Base-by-base conservation (phyloP, 1,284 basidiomycete species). In the Leccinum fuscescens region DNA sequence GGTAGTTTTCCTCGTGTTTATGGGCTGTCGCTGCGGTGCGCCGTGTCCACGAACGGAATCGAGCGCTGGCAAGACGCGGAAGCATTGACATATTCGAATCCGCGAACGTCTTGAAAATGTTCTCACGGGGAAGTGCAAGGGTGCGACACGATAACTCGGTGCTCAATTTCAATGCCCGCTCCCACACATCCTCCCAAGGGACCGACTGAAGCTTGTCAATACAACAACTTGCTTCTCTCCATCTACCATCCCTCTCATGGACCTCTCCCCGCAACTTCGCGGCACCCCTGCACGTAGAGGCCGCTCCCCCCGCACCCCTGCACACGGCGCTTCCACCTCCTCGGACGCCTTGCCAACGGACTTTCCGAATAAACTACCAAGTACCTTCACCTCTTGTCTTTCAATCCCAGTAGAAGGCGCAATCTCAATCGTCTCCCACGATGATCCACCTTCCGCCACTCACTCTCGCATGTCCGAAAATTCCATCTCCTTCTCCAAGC, bases 381-480 rank as follows among this genome's bases (percentile, higher is more conserved):
- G 75, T 62, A 79, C 80, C 3, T 79, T 84, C 67, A 81, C 78
- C 55, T 76, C 82, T 58, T 82, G 79, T 67, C 77, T 85, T 55
- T 73, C 74, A 63, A 84, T 84, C 62, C 75, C 79, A 39, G 83
- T 84, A 48, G 75, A 83, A 67, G 82, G 81, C 64, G 79, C 79
- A 11, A 57, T 76, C 62, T 78, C 82, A 66, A 78, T 83, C 56
- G 58, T 69, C 11, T 56, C 64, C 7, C 65, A 65, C 46, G 73
- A 74, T 15, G 72, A 75, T 62, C 58, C 68, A 44, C 61, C 61
- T 2, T 60, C 66, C 42, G 61, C 61, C 31, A 48, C 71, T 5
- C 62, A 54, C 51, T 58, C 65, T 62, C 56, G 67, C 63, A 62
- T 60, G 56, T 61, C 67, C 58, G 74, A 70, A 66, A 72, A 68